A percentile compares a stretch with the other conserved stretches of the same genome.
These are phyloP conservation scores for Aspergillus fumigatus DNA, from an alignment of 2,329 filamentous ascomycete species.

Conservation along the genomic window DNA sequence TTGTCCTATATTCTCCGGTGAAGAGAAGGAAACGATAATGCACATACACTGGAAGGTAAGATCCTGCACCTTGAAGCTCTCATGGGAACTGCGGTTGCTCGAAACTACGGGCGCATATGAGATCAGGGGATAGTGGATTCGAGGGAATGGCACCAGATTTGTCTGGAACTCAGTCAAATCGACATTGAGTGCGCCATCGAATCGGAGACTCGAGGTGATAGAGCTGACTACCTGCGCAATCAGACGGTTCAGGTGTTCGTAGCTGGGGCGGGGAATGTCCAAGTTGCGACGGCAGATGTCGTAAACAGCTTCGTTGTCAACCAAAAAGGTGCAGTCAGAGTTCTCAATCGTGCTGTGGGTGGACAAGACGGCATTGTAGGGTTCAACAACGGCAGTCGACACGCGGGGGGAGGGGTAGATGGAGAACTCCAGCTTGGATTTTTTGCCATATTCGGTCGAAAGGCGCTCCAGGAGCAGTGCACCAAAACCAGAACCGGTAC, in stretches of 20 bases:
- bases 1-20: not conserved
- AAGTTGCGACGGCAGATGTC: slow-evolving; percentile 63
- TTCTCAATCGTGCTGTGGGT: slow-evolving; percentile 62
- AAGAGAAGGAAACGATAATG: not conserved
- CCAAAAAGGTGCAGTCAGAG: slow-evolving; percentile 64
- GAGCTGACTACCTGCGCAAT: slow-evolving; percentile 66
- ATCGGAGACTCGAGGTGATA: slow-evolving; percentile 61
- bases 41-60: slow-evolving; percentile 59
- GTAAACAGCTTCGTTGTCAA: slow-evolving; percentile 66
- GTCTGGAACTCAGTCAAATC: slow-evolving; percentile 67
- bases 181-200: slow-evolving; percentile 63
- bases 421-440: slow-evolving; percentile 64
- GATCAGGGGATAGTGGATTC: slow-evolving; percentile 65
- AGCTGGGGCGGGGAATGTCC: slow-evolving; percentile 60
- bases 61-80: slow-evolving; percentile 82
- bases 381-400: slow-evolving; percentile 63
- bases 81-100: slow-evolving; percentile 71
- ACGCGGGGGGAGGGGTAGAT: slow-evolving; percentile 62
- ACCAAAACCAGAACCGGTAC: slow-evolving; percentile 64
- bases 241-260: slow-evolving; percentile 61
- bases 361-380: slow-evolving; percentile 58
- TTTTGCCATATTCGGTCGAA: slow-evolving; percentile 62
- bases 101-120: slow-evolving; percentile 62
- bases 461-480: slow-evolving; percentile 61
- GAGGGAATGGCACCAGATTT: slow-evolving; percentile 63